These are phyloP conservation scores for Cylindricascospora bacillispora DNA, from an alignment of 1,139 yeast genomes.

Conservation along the genomic window DNA sequence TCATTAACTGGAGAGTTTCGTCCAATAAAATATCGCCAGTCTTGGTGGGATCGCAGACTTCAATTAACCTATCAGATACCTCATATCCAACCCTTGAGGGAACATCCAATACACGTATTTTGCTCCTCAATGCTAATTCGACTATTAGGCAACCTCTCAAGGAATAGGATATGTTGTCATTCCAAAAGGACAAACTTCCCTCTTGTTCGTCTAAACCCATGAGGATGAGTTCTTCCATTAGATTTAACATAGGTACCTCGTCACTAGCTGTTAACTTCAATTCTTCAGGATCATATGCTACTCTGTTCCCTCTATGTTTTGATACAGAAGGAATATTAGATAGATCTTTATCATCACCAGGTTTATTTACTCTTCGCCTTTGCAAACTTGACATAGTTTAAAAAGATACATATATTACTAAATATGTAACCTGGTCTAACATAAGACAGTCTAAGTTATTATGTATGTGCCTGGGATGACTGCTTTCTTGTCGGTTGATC, in stretches of 20 bases:
- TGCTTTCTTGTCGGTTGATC: no score
- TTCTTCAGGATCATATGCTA: conserved; percentile 67
- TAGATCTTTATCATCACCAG: conserved; percentile 4
- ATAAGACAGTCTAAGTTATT: no score
- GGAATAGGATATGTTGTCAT: conserved; percentile 92
- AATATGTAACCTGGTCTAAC: no score
- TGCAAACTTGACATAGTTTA: neutral
- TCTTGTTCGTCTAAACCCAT: conserved; percentile 92
- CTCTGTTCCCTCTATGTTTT: no score
- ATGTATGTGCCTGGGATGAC: no score
- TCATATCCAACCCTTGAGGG: conserved; percentile 89
- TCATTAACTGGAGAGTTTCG: conserved; percentile 81
- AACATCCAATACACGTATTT: conserved; percentile 80
- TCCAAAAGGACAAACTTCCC: conserved; percentile 95
- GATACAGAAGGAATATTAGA: no score
- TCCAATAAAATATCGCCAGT: conserved; percentile 94
- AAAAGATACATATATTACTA: no score
- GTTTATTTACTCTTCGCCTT: conserved; percentile 7
- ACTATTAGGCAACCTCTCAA: conserved; percentile 86
- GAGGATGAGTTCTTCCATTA: conserved; percentile 91
- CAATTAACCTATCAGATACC: conserved; percentile 72
- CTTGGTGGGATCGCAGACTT: conserved; percentile 71
- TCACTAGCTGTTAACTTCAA: conserved; percentile 28
- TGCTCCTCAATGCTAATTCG: conserved; percentile 85
- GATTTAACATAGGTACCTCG: conserved; percentile 58